These are phyloP conservation scores for Pichia sp. DNA, from an alignment of 1,139 yeast species.

Conservation along the genomic window DNA sequence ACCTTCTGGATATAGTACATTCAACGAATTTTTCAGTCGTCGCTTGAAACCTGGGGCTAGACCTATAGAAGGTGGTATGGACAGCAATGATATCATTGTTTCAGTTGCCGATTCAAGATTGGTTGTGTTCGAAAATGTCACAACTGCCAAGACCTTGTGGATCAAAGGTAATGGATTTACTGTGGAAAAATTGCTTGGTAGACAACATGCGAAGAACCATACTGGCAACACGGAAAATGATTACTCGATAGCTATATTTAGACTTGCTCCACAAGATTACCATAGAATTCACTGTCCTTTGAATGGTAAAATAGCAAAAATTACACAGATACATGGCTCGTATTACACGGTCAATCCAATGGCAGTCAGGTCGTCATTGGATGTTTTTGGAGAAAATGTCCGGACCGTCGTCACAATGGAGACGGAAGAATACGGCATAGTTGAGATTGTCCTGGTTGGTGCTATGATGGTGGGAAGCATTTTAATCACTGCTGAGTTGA, in stretches of 20 bases:
- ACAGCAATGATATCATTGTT: slow-evolving; percentile 37
- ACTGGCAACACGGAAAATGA: slow-evolving; percentile 32
- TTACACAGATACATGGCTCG: slow-evolving; percentile 74
- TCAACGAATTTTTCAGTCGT: slow-evolving; percentile 87
- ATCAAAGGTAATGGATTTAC: slow-evolving; percentile 83
- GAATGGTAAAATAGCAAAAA: slow-evolving; percentile 62
- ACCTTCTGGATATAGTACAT: slow-evolving; percentile 53
- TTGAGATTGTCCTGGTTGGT: slow-evolving; percentile 80
- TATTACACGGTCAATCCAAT: slow-evolving; percentile 96
- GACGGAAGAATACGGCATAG: slow-evolving; percentile 68
- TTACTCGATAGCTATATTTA: slow-evolving; percentile 70
- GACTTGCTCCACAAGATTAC: slow-evolving; percentile 96
- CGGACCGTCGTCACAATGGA: slow-evolving; percentile 74
- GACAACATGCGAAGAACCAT: slow-evolving; percentile 30
- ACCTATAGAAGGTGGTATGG: slow-evolving; percentile 54
- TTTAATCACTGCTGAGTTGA: slow-evolving; percentile 62
- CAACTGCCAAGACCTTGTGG: slow-evolving; percentile 77
- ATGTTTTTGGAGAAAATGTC: slow-evolving; percentile 90
- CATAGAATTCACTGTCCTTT: slow-evolving; percentile 92
- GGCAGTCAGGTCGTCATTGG: slow-evolving; percentile 86
- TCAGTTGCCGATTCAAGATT: slow-evolving; percentile 92
- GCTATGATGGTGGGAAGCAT: slow-evolving; percentile 99
- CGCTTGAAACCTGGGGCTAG: slow-evolving; percentile 69
- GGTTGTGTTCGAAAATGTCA: slow-evolving; percentile 59
- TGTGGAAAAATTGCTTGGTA: slow-evolving; percentile 52